These are phyloP conservation scores for Marsdenia floribunda DNA, from an alignment of 257 asterid species.

Conservation along the genomic window DNA sequence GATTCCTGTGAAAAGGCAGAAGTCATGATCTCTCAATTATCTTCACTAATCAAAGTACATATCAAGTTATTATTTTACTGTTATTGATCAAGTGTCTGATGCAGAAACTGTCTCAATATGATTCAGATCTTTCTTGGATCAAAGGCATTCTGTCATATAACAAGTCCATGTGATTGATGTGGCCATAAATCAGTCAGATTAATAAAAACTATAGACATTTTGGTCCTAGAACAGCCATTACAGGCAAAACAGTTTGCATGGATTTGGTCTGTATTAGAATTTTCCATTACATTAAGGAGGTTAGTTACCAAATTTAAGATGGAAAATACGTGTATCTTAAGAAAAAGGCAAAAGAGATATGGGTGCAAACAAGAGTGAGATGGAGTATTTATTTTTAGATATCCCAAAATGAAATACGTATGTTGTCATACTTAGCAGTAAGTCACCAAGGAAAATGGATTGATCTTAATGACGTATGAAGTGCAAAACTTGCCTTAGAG, in stretches of 20 bases:
- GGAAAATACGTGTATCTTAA: too few relatives aligned
- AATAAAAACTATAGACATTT: too few relatives aligned
- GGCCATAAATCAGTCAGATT: too few relatives aligned
- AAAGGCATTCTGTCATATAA: too few relatives aligned
- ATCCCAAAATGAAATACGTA: background rate
- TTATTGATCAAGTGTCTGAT: too few relatives aligned
- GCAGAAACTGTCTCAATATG: too few relatives aligned
- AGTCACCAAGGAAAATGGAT: background rate
- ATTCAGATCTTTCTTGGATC: too few relatives aligned
- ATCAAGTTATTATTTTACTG: background rate
- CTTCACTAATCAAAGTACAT: background rate
- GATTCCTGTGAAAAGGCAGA: conserved; percentile 53
- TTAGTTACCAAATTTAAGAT: background rate
- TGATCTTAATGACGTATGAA: background rate
- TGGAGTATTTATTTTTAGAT: background rate
- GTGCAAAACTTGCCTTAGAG: conserved; percentile 56
- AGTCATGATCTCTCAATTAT: background rate
- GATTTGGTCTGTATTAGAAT: background rate
- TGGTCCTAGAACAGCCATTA: too few relatives aligned
- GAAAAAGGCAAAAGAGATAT: too few relatives aligned
- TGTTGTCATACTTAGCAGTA: background rate
- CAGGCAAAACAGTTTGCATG: background rate
- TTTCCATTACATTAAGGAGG: background rate
- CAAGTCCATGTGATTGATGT: too few relatives aligned
- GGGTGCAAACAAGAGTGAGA: background rate